These are phyloP conservation scores for Danielozyma ontarioensis DNA, from an alignment of 805 yeast genomes.

Conservation along the genomic window DNA sequence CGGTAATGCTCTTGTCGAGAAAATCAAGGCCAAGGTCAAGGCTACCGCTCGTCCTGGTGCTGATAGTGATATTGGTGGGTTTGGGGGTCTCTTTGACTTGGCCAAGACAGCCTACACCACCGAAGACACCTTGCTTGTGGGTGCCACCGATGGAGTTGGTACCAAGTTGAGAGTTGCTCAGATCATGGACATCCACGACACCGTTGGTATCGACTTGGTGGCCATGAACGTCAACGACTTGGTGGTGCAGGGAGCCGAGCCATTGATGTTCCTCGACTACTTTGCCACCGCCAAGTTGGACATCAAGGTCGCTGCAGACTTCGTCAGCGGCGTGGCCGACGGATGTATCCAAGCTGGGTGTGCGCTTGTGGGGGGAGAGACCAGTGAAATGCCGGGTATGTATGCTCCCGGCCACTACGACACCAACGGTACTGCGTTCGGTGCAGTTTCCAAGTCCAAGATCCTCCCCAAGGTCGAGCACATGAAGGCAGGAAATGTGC, in stretches of 20 bases:
- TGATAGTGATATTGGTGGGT: constrained; percentile 97
- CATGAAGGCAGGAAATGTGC: constrained; percentile 75
- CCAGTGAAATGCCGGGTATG: constrained; percentile 99
- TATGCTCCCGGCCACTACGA: constrained; percentile 94
- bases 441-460: constrained; percentile 77
- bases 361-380: constrained; percentile 98
- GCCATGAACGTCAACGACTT: constrained; percentile 99
- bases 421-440: constrained; percentile 97
- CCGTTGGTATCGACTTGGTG: constrained; percentile 98
- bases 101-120: constrained; percentile 82
- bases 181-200: constrained; percentile 78
- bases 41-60: constrained; percentile 95
- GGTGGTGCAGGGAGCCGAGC: constrained; percentile 99
- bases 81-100: constrained; percentile 94
- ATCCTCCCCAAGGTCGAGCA: constrained; percentile 66
- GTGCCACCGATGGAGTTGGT: constrained; percentile 99
- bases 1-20: constrained; percentile 86
- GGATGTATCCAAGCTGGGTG: constrained; percentile 95
- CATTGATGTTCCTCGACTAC: constrained; percentile 90
- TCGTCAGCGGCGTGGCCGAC: constrained; percentile 92
- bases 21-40: constrained; percentile 84
- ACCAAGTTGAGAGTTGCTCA: constrained; percentile 95
- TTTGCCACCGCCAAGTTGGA: constrained; percentile 94
- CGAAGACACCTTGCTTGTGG: constrained; percentile 77
- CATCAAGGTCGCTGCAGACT: constrained; percentile 74